phyloP scores from a whole-genome alignment of 192 early-diverging fungal genomes.

The Coemansia sp. region DNA sequence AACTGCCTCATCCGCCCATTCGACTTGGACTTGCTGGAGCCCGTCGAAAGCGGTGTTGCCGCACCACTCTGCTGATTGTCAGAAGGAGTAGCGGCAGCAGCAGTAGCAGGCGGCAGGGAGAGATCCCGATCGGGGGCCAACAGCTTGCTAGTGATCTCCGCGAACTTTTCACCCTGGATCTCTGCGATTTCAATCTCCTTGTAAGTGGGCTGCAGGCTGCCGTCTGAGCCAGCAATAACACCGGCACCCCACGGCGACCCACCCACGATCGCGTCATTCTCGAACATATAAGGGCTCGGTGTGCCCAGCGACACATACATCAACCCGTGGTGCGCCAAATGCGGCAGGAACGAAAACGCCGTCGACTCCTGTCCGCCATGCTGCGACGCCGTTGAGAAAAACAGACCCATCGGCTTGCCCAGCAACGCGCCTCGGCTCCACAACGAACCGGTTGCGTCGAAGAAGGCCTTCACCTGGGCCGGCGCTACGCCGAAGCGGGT shows the following conservation, averaged over 20 bases:
- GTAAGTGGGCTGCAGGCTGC: slow-evolving; percentile 60
- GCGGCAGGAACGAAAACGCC: slow-evolving; percentile 61
- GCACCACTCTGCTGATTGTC: not conserved
- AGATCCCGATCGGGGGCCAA: slow-evolving; percentile 10
- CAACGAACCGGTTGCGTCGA: slow-evolving; percentile 61
- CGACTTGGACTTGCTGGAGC: not conserved
- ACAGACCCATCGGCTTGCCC: slow-evolving; percentile 72
- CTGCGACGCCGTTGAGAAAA: slow-evolving; percentile 73
- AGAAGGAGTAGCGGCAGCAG: not conserved
- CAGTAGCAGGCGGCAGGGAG: not conserved
- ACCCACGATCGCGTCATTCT: slow-evolving; percentile 65
- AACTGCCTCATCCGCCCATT: not conserved
- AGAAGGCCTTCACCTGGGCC: slow-evolving; percentile 76
- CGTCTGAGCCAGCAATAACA: slow-evolving; percentile 65
- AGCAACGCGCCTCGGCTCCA: slow-evolving; percentile 58
- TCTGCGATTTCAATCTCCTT: slow-evolving; percentile 64
- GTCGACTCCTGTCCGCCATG: slow-evolving; percentile 85
- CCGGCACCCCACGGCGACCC: slow-evolving; percentile 69
- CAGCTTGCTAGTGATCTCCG: slow-evolving; percentile 49
- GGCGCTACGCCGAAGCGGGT: slow-evolving; percentile 70
- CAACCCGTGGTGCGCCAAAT: slow-evolving; percentile 77
- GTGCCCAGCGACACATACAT: slow-evolving; percentile 74
- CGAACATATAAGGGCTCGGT: slow-evolving; percentile 47
- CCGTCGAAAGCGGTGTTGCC: not conserved
- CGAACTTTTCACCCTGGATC: slow-evolving; percentile 62